Conservation (phyloP, 73 alveolate species). For the Blepharisma stoltei region DNA sequence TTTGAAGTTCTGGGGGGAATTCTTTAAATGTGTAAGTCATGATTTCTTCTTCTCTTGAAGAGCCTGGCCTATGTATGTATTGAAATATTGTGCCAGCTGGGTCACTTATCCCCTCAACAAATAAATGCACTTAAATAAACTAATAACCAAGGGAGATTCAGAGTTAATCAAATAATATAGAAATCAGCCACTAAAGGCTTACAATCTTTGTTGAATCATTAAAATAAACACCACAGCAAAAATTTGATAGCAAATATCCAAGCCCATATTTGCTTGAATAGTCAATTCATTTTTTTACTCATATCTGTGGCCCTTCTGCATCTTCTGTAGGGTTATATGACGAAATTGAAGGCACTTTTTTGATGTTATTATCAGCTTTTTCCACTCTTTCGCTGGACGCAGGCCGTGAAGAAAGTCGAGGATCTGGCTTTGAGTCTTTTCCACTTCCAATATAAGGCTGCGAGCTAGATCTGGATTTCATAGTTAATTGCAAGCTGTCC, state of each 20-base stretch:
- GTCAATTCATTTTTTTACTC: no score
- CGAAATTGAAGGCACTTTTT: constrained; percentile 45
- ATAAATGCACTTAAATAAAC: constrained; percentile 39
- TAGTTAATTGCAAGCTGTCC: neutral
- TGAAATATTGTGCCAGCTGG: constrained; percentile 29
- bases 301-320: no score
- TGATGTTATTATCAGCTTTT: constrained; percentile 34
- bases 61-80: constrained; percentile 40
- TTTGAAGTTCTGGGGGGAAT: constrained; percentile 42
- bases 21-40: constrained; percentile 36
- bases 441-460: neutral
- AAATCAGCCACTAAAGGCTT: no score
- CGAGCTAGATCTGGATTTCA: neutral
- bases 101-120: constrained; percentile 26
- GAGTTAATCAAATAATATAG: no score
- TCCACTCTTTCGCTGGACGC: neutral
- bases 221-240: neutral
- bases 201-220: constrained; percentile 34
- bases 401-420: neutral
- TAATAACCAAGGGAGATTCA: no score
- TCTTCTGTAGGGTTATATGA: constrained; percentile 38
- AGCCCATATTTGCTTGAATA: no score
- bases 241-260: no score
- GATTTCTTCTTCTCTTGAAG: constrained; percentile 41
- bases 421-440: neutral